Evolutionary conservation across 2,329 filamentous ascomycete genomes (phyloP).

Genomic region (Herpotrichia juniperi): DNA sequence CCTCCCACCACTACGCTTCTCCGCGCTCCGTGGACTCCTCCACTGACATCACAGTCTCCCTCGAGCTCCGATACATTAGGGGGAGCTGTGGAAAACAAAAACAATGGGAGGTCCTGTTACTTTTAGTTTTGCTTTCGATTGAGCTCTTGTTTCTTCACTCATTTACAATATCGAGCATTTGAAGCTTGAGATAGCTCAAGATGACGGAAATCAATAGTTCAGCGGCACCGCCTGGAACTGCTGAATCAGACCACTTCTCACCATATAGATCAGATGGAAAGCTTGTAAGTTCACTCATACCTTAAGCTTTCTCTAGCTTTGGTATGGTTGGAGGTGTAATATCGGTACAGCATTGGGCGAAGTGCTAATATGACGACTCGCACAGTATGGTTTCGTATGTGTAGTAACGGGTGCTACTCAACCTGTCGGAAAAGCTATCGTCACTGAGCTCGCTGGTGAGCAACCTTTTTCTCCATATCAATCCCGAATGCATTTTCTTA

Average conservation of each 20-base stretch:
- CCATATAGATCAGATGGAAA: constrained; percentile 65
- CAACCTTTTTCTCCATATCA: constrained; percentile 1
- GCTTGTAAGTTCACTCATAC: constrained; percentile 49
- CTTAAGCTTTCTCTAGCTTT: not conserved
- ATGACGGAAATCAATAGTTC: not conserved
- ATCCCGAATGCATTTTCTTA: not conserved
- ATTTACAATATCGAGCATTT: not conserved
- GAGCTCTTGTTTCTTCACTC: not conserved
- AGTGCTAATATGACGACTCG: not conserved
- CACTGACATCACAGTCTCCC: constrained; percentile 19
- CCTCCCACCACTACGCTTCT: constrained; percentile 29
- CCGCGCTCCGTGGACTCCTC: constrained; percentile 45
- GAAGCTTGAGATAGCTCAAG: not conserved
- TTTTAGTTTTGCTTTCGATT: not conserved
- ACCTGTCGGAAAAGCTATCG: constrained; percentile 65
- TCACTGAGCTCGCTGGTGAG: constrained; percentile 63
- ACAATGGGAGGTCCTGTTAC: constrained; percentile 48
- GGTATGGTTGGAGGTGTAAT: not conserved
- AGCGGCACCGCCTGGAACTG: constrained; percentile 2
- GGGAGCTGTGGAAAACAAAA: constrained; percentile 2
- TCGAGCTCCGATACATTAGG: not conserved
- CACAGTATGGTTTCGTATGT: constrained; percentile 67
- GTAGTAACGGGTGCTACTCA: constrained; percentile 68
- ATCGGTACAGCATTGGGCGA: not conserved
- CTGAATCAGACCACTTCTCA: constrained; percentile 59